Conservation (phyloP, 2,329 filamentous ascomycete genomes). For the Cytospora chrysosperma region DNA sequence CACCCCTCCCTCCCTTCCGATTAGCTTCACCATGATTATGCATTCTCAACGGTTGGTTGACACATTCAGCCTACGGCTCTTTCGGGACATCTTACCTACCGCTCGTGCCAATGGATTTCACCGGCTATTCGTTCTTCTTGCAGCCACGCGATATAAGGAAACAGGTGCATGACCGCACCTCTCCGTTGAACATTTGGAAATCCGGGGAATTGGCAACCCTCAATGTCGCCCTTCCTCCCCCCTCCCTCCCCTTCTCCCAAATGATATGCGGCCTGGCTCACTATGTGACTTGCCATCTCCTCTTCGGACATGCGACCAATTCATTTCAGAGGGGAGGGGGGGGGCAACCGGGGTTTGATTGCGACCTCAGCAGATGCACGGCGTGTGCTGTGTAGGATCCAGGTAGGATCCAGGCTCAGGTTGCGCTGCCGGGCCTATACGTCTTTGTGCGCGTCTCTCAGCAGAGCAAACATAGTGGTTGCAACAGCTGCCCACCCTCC, state of each 20-base stretch:
- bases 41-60: conserved; percentile 28
- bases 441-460: background rate
- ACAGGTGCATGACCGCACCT: background rate
- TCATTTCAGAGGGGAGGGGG: background rate
- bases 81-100: conserved; percentile 45
- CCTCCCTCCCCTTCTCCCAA: background rate
- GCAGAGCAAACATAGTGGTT: conserved; percentile 6
- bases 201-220: conserved; percentile 1
- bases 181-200: conserved; percentile 2
- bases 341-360: background rate
- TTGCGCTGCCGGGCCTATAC: conserved; percentile 6
- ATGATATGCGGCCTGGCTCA: background rate
- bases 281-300: background rate
- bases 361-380: conserved; percentile 4
- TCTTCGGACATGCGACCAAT: background rate
- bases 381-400: background rate
- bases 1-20: conserved; percentile 11
- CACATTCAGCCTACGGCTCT: conserved; percentile 49
- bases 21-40: conserved; percentile 9
- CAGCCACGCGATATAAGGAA: background rate
- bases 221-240: no score
- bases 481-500: conserved; percentile 2
- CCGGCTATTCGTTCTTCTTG: background rate
- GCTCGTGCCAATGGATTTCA: background rate
- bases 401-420: background rate